These are phyloP conservation scores for Pontederia paniculata DNA, from an alignment of 176 grass and related monocot genomes.

Conservation along the genomic window DNA sequence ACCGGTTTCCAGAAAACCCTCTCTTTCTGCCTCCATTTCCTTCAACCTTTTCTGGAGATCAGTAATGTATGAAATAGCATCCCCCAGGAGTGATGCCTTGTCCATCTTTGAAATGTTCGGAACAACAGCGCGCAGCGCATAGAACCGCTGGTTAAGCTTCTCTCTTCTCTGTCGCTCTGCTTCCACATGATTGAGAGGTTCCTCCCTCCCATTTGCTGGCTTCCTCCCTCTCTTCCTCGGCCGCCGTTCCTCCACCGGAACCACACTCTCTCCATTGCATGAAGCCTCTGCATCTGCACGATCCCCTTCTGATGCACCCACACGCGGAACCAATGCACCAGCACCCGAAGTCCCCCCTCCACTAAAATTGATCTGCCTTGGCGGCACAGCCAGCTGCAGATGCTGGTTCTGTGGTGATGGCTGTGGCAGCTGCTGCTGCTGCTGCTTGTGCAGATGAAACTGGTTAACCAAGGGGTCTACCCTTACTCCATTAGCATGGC, in stretches of 20 bases:
- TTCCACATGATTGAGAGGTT: constrained; percentile 92
- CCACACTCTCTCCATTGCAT: constrained; percentile 43
- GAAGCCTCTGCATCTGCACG: constrained; percentile 39
- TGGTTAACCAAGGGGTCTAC: constrained; percentile 25
- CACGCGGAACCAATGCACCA: constrained; percentile 27
- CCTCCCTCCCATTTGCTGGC: constrained; percentile 90
- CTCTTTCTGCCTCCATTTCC: constrained; percentile 78
- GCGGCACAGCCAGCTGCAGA: constrained; percentile 44
- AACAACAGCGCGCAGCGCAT: constrained; percentile 74
- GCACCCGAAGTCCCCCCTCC: constrained; percentile 10
- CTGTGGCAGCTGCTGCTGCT: constrained; percentile 21
- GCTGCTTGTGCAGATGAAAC: constrained; percentile 41
- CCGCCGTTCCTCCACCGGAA: constrained; percentile 39
- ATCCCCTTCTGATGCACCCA: constrained; percentile 48
- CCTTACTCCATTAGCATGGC: constrained; percentile 24
- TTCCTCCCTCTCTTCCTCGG: constrained; percentile 95
- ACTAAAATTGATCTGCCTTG: constrained; percentile 27
- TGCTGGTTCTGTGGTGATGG: constrained; percentile 42
- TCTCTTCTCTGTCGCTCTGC: constrained; percentile 95
- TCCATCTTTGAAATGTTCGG: constrained; percentile 99
- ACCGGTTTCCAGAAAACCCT: constrained; percentile 31
- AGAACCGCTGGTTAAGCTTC: constrained; percentile 94
- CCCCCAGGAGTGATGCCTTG: constrained; percentile 81
- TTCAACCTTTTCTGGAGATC: constrained; percentile 90
- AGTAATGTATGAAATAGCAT: constrained; percentile 82